phyloP scores from a whole-genome alignment of 108 stramenopile species.

The Bacterosira constricta region DNA sequence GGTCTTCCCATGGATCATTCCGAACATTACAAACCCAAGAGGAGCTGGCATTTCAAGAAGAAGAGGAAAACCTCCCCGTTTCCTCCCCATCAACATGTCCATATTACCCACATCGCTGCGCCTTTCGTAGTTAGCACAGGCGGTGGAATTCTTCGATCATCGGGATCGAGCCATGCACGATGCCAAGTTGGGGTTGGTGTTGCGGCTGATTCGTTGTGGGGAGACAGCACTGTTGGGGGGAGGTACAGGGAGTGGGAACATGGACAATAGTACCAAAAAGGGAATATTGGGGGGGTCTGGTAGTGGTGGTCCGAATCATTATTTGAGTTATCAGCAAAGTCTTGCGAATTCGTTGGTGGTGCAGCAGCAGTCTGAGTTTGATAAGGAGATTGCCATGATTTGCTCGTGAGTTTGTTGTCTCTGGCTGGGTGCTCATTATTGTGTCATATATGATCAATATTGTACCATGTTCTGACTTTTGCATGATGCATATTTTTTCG shows the following conservation, averaged over 20 bases:
- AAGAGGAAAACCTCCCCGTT: constrained; percentile 25
- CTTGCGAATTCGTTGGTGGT: constrained; percentile 16
- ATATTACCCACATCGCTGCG: constrained; percentile 53
- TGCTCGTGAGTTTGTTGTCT: constrained; percentile 13
- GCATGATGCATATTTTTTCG: too few species aligned
- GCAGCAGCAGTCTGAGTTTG: constrained; percentile 42
- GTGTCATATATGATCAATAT: too few species aligned
- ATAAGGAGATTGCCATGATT: constrained; percentile 60
- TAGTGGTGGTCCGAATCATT: constrained; percentile 12
- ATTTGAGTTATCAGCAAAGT: constrained; percentile 22
- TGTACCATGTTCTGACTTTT: too few species aligned
- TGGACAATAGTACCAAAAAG: neutral
- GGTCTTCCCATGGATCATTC: neutral
- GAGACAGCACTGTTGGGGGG: neutral
- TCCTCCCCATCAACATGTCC: constrained; percentile 49
- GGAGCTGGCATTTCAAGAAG: constrained; percentile 1
- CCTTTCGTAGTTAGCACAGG: constrained; percentile 41
- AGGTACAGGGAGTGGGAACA: neutral
- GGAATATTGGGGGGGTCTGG: neutral
- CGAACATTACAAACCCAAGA: neutral
- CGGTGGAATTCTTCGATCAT: constrained; percentile 60
- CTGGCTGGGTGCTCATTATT: too few species aligned
- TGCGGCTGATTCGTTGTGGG: constrained; percentile 17
- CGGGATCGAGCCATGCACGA: constrained; percentile 53
- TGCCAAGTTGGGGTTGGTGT: constrained; percentile 41